Evolutionary conservation across 2,329 filamentous ascomycete species (phyloP).

Genomic region (Leptodontidium sp.): DNA sequence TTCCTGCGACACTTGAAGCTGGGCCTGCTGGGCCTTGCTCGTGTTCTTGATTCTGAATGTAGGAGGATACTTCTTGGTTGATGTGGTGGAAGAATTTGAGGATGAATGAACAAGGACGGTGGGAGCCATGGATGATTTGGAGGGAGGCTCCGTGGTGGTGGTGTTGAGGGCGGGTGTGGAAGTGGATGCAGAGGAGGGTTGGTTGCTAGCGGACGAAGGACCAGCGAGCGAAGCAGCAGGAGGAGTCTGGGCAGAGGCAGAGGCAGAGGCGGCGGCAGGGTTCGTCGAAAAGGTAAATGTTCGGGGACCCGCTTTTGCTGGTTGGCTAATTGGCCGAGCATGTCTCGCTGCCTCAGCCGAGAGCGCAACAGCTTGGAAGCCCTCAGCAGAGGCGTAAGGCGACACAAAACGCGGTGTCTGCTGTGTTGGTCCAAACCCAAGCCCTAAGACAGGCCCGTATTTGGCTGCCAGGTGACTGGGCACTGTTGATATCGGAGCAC

Average conservation of each 20-base stretch:
- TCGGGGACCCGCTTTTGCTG: constrained; percentile 39
- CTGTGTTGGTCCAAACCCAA: constrained; percentile 26
- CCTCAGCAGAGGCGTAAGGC: constrained; percentile 39
- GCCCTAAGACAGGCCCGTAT: constrained; percentile 17
- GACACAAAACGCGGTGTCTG: constrained; percentile 32
- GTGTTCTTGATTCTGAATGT: constrained; percentile 25
- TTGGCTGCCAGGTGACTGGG: constrained; percentile 12
- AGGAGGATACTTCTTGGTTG: constrained; percentile 16
- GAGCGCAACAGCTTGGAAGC: constrained; percentile 37
- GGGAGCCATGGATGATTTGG: constrained; percentile 32
- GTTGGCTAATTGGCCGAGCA: constrained; percentile 39
- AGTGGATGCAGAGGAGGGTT: constrained; percentile 29
- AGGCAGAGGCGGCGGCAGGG: constrained; percentile 29
- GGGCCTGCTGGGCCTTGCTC: constrained; percentile 17
- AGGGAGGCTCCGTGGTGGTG: constrained; percentile 19
- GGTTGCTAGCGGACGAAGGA: constrained; percentile 14
- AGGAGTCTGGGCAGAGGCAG: constrained; percentile 13
- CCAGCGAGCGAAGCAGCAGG: constrained; percentile 8
- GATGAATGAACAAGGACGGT: constrained; percentile 28
- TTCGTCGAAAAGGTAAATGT: constrained; percentile 40
- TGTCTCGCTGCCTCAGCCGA: constrained; percentile 42
- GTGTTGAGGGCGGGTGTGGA: constrained; percentile 26
- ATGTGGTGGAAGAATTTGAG: constrained; percentile 23
- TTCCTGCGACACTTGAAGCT: constrained; percentile 30
- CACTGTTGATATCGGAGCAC: not conserved